A percentile compares a stretch with the other conserved stretches of the same genome.
These are phyloP conservation scores for Chaetoscypha palmicola DNA, from an alignment of 2,329 filamentous ascomycete species.

Conservation along the genomic window DNA sequence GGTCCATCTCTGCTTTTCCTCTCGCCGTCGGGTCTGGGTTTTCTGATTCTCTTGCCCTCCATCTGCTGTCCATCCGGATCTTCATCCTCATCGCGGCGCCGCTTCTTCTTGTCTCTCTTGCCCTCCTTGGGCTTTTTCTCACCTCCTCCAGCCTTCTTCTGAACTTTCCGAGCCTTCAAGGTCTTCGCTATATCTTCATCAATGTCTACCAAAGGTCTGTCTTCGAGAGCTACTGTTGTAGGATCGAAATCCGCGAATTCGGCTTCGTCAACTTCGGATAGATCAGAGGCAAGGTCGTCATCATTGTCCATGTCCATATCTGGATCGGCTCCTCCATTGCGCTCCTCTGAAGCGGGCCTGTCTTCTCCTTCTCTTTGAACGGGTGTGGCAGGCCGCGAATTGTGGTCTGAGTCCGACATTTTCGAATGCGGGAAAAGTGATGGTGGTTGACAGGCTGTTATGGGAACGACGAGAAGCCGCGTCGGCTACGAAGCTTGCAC, in stretches of 20 bases:
- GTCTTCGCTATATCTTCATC: conserved; percentile 59
- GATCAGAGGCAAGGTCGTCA: conserved; percentile 37
- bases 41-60: conserved; percentile 44
- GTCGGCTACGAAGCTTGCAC: background rate
- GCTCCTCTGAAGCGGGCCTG: conserved; percentile 19
- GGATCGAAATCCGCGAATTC: conserved; percentile 66
- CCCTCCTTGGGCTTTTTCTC: conserved; percentile 64
- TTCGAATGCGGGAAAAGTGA: conserved; percentile 4
- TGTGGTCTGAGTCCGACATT: conserved; percentile 27
- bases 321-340: conserved; percentile 18
- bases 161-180: conserved; percentile 57
- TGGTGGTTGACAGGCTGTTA: background rate
- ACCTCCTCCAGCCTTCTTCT: conserved; percentile 57
- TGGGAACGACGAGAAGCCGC: background rate
- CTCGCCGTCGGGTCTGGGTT: conserved; percentile 34
- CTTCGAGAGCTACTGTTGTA: conserved; percentile 54
- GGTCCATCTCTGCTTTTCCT: conserved; percentile 27
- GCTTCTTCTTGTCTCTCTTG: conserved; percentile 63
- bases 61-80: conserved; percentile 43
- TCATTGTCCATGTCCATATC: conserved; percentile 28
- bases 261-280: conserved; percentile 64
- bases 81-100: conserved; percentile 42
- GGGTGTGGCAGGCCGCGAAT: conserved; percentile 20
- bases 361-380: conserved; percentile 19
- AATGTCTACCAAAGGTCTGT: conserved; percentile 54